These are phyloP conservation scores for Priceomyces medius DNA, from an alignment of 805 yeast species.

Conservation along the genomic window DNA sequence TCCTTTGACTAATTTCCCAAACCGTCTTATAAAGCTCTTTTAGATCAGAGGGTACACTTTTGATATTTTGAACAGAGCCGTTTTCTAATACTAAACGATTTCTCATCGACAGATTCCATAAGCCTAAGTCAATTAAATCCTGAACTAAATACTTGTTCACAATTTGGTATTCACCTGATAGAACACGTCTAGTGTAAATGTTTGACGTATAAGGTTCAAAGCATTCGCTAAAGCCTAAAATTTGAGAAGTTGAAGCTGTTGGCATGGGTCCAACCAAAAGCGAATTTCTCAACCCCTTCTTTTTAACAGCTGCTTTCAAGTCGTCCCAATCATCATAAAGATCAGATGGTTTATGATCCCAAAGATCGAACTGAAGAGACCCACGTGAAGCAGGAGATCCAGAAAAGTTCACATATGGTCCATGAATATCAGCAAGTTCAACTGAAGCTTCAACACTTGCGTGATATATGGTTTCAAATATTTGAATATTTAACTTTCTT, in stretches of 20 bases:
- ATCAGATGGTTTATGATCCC: slow-evolving; percentile 77
- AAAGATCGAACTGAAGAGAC: slow-evolving; percentile 78
- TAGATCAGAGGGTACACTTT: slow-evolving; percentile 69
- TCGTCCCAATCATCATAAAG: slow-evolving; percentile 81
- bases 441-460: slow-evolving; percentile 86
- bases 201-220: slow-evolving; percentile 96
- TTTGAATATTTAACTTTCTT: slow-evolving; percentile 69
- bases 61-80: slow-evolving; percentile 83
- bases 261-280: slow-evolving; percentile 95
- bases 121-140: slow-evolving; percentile 76
- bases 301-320: slow-evolving; percentile 56
- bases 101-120: slow-evolving; percentile 82
- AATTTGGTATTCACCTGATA: slow-evolving; percentile 91
- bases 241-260: slow-evolving; percentile 96
- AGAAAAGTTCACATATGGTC: slow-evolving; percentile 67
- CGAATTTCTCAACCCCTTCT: slow-evolving; percentile 81
- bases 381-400: slow-evolving; percentile 95
- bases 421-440: slow-evolving; percentile 70
- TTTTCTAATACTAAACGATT: slow-evolving; percentile 69
- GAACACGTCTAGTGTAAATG: slow-evolving; percentile 84
- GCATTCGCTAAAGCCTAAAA: slow-evolving; percentile 90
- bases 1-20: slow-evolving; percentile 92
- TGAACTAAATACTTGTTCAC: slow-evolving; percentile 83
- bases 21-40: slow-evolving; percentile 87
- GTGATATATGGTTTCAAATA: slow-evolving; percentile 94